Evolutionary conservation across 345 rosid species (phyloP).

Genomic region (Euphorbia pulcherrima): DNA sequence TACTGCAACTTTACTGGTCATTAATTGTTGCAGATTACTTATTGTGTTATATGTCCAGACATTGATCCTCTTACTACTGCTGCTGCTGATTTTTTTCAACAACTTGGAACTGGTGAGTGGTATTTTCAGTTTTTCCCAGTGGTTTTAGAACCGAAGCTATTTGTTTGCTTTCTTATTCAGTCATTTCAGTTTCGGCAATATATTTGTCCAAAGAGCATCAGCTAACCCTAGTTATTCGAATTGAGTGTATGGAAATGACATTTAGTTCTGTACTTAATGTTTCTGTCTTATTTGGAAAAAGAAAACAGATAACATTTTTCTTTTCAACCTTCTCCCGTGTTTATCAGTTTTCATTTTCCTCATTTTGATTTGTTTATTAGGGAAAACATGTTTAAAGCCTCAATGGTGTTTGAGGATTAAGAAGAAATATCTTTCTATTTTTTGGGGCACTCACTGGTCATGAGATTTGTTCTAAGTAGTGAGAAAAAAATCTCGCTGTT

Average conservation of each 20-base stretch:
- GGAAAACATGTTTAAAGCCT: background rate
- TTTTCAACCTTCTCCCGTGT: background rate
- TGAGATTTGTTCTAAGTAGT: background rate
- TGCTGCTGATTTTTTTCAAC: conserved; percentile 92
- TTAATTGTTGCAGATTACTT: conserved; percentile 60
- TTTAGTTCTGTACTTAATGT: background rate
- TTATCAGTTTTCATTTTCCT: background rate
- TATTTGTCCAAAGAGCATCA: background rate
- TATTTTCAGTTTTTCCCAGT: background rate
- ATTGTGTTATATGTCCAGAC: conserved; percentile 87
- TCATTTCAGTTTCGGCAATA: background rate
- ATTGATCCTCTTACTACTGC: conserved; percentile 90
- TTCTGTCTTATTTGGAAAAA: no score
- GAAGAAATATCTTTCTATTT: background rate
- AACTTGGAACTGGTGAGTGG: conserved; percentile 87
- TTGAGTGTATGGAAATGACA: background rate
- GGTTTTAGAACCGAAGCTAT: background rate
- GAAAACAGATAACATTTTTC: background rate
- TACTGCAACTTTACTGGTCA: conserved; percentile 19
- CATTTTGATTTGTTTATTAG: background rate
- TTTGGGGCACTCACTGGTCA: background rate
- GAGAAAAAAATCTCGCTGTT: background rate
- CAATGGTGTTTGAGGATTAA: background rate
- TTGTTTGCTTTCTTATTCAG: background rate
- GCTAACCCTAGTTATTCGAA: background rate